Evolutionary conservation across 2,329 filamentous ascomycete species (phyloP), one percentile per base, ranked within the genome.

Genomic region (Huntiella bhutanensis): DNA sequence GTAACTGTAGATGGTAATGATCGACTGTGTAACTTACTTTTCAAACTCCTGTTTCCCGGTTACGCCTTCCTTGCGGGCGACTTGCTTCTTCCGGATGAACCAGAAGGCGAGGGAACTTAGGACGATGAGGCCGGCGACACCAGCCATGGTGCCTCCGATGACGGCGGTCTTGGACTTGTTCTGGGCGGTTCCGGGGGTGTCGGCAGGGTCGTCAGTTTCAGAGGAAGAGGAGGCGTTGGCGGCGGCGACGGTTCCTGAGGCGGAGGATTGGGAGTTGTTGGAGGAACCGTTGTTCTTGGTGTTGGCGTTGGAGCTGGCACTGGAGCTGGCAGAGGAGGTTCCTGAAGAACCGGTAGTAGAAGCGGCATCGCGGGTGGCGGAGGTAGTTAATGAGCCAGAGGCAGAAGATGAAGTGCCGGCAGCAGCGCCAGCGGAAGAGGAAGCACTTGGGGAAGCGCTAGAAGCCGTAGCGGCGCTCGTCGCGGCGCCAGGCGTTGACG

Each of bases 61-160:
- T 2, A 38, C n/a, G 13, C 43, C 43, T 28, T 45, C 43, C 11
- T 28, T 38, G 33, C 3, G 67, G 62, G 1, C 66, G 6, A 66
- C 42, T 59, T 66, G 65, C 13, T 55, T 49, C 54, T 67, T 67
- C 45, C 59, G 57, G 55, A 64, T 57, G 43, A 68, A 57, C 53
- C 63, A 70, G 43, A 69, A 54, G 15, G 55, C 57, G 0, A 71
- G 51, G 0, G 62, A 62, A 4, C 63, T 50, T 5, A 73, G 51
- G 5, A 63, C 60, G 6, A 64, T 57, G 1, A 73, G 50, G 3
- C 62, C 62, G 4, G 66, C 69, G 0, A 71, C 59, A 12, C 68
- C 69, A n/a, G 68, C 65, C 36, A 76, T 62, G 12, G 64, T 64
- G 10, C 69, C 71, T 19, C 72, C 72, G 3, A 75, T 63, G 33